Evolutionary conservation across 108 stramenopile species (phyloP), one percentile per base, ranked within the genome.

Genomic region (Cafeteria roenbergensis): DNA sequence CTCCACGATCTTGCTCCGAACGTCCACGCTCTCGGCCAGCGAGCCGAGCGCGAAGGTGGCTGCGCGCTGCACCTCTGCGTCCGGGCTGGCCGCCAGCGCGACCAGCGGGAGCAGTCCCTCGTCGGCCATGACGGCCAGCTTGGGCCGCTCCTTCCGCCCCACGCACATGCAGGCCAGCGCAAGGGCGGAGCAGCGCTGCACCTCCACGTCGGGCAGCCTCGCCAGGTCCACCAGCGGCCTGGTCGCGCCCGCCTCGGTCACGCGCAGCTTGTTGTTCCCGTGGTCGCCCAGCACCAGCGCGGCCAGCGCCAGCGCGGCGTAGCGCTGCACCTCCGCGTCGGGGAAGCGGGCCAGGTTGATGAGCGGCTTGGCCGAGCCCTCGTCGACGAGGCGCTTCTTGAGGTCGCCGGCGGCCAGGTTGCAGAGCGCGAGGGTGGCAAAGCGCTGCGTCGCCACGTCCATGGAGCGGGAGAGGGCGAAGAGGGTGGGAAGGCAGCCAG

Each of bases 321-420:
- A 85, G n/a, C 85, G 69, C 82, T 89, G 86, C 32, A 89, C 79
- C 66, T 89, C 86, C 51, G 82, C 58, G 67, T 89, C 87, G 0
- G 87, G 87, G 71, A 84, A 88, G 31, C 84, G 63, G 22, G 77
- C 68, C 52, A 89, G 68, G 69, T 87, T 87, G 31, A 81, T 64
- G 29, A 89, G 73, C 51, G 87, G 82, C 30, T 86, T 73, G n/a
- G 86, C 68, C 26, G 73, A 75, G 14, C 84, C 86, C 37, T 83
- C 78, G 57, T 84, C 78, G 25, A 86, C 74, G 54, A 82, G 58
- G n/a, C 65, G 57, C 24, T 55, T 68, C 66, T 83, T 83, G 74
- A 73, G 51, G 42, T 77, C 72, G 29, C 80, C 77, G 26, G 73
- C 58, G 34, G 71, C 61, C 32, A 86, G 66, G 75, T 88, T 89